Evolutionary conservation across 1,139 yeast genomes (phyloP), one percentile per base, ranked within the genome.

Genomic region (Entelexis sorbosivorans): DNA sequence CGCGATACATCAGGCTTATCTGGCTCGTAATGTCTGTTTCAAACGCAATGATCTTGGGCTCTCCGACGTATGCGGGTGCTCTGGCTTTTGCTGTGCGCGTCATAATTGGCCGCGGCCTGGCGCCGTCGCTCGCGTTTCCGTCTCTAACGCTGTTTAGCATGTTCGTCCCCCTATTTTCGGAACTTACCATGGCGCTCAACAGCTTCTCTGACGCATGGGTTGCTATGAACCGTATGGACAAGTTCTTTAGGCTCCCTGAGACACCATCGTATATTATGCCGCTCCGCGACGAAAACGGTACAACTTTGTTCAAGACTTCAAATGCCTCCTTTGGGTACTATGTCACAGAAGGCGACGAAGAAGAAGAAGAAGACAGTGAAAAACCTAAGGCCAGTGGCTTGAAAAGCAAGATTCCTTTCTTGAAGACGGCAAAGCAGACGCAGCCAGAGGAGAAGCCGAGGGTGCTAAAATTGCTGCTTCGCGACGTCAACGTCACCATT

Each of bases 91-190:
- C 86, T 58, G 79, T 80, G 0, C 67, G 83, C 59, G 81, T 80
- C 59, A 78, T 74, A 38, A 67, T 79, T 7, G 49, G 45, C n/a
- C 17, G 19, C 13, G 68, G 73, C 47, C 73, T 77, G 58, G 72
- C 73, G 53, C 81, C 94, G 1, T 89, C 87, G 2, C 70, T 74
- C 35, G 78, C 86, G 14, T 88, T 88, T 63, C 76, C 95, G 0
- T 81, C 95, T 13, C 70, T 88, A 48, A 75, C 91, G 0, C 73
- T 84, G 52, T 88, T 86, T 70, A 79, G 79, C 59, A 72, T 84
- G 62, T 69, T 84, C 60, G 67, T 84, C 50, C 96, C 95, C 26
- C 70, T 85, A 68, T 71, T 81, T 61, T 53, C 64, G 44, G 79
- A 83, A 52, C 66, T 81, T 48, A 79, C 86, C 20, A 68, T 77